phyloP scores from a whole-genome alignment of 495 filamentous ascomycete genomes.

The Rusavskia elegans region DNA sequence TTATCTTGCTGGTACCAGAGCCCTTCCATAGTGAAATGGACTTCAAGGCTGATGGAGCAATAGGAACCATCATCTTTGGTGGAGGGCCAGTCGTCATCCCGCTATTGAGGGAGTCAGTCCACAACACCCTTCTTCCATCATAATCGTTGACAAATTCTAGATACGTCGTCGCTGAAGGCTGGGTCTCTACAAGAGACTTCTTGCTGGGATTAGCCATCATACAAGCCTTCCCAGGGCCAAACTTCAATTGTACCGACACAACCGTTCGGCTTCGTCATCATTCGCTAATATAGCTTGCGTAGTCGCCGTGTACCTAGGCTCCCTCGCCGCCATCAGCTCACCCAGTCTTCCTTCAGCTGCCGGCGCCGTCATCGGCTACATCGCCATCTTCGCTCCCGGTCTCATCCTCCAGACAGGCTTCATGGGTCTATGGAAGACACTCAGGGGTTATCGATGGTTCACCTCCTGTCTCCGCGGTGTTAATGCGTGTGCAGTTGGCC shows the following conservation, averaged over 20 bases:
- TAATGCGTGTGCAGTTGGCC: conserved; percentile 49
- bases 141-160: conserved; percentile 15
- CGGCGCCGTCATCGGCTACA: conserved; percentile 39
- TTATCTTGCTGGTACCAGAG: conserved; percentile 48
- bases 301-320: conserved; percentile 49
- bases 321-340: conserved; percentile 22
- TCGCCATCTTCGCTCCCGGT: conserved; percentile 51
- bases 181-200: conserved; percentile 54
- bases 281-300: background rate
- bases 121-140: background rate
- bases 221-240: conserved; percentile 59
- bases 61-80: conserved; percentile 45
- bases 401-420: conserved; percentile 38
- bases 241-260: conserved; percentile 40
- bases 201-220: conserved; percentile 55
- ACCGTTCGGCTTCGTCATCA: too few relatives aligned
- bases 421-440: conserved; percentile 43
- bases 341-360: conserved; percentile 5
- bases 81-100: conserved; percentile 63
- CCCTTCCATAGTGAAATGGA: background rate
- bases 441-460: conserved; percentile 32
- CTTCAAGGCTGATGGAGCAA: background rate
- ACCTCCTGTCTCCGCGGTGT: conserved; percentile 39
- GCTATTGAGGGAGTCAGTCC: conserved; percentile 22
- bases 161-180: conserved; percentile 52